Evolutionary conservation across 164 flowering plant genomes (phyloP), one percentile per base, ranked within the genome.

Genomic region (Dillenia suffruticosa): DNA sequence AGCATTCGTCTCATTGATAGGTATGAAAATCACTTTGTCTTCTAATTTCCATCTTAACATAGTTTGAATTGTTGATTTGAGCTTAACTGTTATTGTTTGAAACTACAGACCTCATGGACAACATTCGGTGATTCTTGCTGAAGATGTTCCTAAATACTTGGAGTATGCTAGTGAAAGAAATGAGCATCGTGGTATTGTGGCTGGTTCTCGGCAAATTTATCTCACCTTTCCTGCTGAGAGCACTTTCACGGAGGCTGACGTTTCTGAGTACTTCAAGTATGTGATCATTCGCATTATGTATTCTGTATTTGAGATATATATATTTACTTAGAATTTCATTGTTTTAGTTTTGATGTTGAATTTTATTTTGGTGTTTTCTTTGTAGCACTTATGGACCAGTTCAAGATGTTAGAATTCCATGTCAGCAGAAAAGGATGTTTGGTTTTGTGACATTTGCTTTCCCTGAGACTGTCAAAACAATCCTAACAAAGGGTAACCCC

Each of bases 371-470:
- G 40, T 32, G 6, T 5, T 32, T 54, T 49, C 4, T 60, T 60
- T 67, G 62, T 59, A 93, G 98, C 71, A 81, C 68, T 17, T 92
- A 66, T 68, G 99, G 99, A 14, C 80, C 75, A 1, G 99, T 95
- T 72, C 85, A 89, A 77, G 99, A 95, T 85, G 99, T 95, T 15
- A 85, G 99, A 71, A 89, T 95, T 67, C 99, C 99, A 8, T 82
- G 84, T 76, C 98, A 88, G 62, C 89, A 87, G 76, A 87, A 84
- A 57, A 61, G 96, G 59, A 89, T 89, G 96, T 94, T 89, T 63
- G 99, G 99, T 8, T 95, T 92, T 64, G 97, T 95, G 8, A 88
- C 97, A 13, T 92, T 92, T 71, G 68, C 52, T 17, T 72, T 79
- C 69, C 62, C 94, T 0, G 96, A 90, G 32, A 92, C 97, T 2